A percentile compares a stretch with the other conserved stretches of the same genome.
Conservation (phyloP, 2,329 filamentous ascomycete species). For the Diaporthe citri region DNA sequence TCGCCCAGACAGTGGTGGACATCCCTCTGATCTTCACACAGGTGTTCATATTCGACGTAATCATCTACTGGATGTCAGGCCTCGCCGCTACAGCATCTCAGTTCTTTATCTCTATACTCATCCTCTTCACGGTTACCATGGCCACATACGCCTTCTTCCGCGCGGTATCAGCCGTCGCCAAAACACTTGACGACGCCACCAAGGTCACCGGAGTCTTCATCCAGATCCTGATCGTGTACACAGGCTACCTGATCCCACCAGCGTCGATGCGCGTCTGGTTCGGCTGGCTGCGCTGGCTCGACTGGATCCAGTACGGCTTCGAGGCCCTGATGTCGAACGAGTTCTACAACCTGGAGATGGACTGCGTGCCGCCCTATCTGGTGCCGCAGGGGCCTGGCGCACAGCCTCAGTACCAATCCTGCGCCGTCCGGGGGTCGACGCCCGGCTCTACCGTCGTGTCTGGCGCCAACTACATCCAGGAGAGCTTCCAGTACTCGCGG, state of each 20-base stretch:
- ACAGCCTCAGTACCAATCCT: slow-evolving; percentile 12
- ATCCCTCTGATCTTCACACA: slow-evolving; percentile 70
- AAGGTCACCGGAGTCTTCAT: slow-evolving; percentile 63
- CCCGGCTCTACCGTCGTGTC: slow-evolving; percentile 62
- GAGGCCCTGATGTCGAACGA: slow-evolving; percentile 79
- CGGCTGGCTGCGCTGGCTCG: slow-evolving; percentile 73
- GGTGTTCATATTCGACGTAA: slow-evolving; percentile 67
- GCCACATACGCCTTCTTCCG: slow-evolving; percentile 56
- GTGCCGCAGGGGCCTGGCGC: slow-evolving; percentile 61
- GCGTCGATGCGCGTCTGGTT: slow-evolving; percentile 74
- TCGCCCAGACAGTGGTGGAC: slow-evolving; percentile 67
- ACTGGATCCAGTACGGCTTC: slow-evolving; percentile 78
- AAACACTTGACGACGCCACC: slow-evolving; percentile 69
- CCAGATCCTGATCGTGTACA: slow-evolving; percentile 67
- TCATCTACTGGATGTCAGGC: slow-evolving; percentile 75
- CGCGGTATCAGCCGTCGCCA: slow-evolving; percentile 66
- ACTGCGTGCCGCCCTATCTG: slow-evolving; percentile 63
- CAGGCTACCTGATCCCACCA: slow-evolving; percentile 73
- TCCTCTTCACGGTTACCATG: slow-evolving; percentile 65
- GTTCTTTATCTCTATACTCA: slow-evolving; percentile 70
- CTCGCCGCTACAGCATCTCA: slow-evolving; percentile 62
- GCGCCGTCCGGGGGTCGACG: slow-evolving; percentile 57
- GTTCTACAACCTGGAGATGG: slow-evolving; percentile 68
- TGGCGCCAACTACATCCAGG: slow-evolving; percentile 70
- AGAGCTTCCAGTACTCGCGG: slow-evolving; percentile 62